A percentile compares a stretch with the other conserved stretches of the same genome.
Conservation (phyloP, 176 grass and related monocot genomes). For the barley (Hordeum vulgare) region DNA sequence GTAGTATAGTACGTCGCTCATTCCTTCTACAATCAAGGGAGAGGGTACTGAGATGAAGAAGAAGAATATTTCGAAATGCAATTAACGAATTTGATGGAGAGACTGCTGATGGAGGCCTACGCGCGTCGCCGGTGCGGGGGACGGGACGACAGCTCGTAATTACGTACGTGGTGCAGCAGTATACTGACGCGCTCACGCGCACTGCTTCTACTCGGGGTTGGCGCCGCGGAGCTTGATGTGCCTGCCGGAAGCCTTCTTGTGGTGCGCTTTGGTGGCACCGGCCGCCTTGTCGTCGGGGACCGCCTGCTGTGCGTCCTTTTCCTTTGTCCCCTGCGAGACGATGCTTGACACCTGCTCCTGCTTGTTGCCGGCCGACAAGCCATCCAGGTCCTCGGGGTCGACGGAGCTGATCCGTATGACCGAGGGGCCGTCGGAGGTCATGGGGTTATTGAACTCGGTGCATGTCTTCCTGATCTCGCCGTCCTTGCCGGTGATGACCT, state of each 20-base stretch:
- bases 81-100: background rate
- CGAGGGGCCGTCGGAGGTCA: background rate
- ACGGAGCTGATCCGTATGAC: constrained; percentile 37
- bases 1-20: background rate
- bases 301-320: background rate
- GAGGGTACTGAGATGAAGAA: background rate
- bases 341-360: background rate
- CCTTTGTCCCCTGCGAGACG: background rate
- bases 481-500: constrained; percentile 45
- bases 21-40: constrained; percentile 28
- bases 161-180: background rate
- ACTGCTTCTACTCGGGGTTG: background rate
- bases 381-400: background rate
- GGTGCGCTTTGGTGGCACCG: background rate
- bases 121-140: background rate
- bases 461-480: constrained; percentile 52
- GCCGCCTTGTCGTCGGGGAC: background rate
- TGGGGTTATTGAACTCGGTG: constrained; percentile 40
- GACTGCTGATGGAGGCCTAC: background rate
- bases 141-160: background rate
- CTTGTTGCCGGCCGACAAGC: background rate
- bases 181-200: background rate
- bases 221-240: background rate
- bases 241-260: background rate
- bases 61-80: background rate